Evolutionary conservation across 164 flowering plant genomes (phyloP), one percentile per base, ranked within the genome.

Genomic region (Vitis riparia): DNA sequence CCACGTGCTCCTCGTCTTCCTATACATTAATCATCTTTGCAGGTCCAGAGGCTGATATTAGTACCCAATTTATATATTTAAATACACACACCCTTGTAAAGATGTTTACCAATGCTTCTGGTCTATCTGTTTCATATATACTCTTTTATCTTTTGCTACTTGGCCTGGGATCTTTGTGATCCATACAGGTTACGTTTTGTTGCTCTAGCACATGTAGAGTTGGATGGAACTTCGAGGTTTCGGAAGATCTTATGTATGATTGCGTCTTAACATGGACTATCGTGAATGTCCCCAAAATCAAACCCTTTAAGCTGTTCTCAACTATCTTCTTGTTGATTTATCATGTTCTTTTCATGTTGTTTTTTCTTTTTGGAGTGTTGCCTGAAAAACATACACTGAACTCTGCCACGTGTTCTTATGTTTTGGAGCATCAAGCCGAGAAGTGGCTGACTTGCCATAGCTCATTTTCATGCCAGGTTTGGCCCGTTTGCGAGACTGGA

Each of bases 1-100:
- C 91, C 90, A 2, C 89, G 88, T 27, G 62, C 84, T 67, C 89
- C 91, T 59, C 87, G 89, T 1, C 71, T 73, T 56, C 73, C 85
- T 19, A 65, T 77, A 68, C 89, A 83, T 50, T 90, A 90, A 61
- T 27, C 9, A 59, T 59, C 63, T 53, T 48, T 72, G 57, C 59
- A 17, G 59, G 53, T 37, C 48, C 52, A 59, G 62, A 48, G 67
- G 52, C 62, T 63, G 74, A 72, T 37, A 62, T 52, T 68, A n/a
- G 52, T 52, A 17, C 59, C n/a, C 9, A 63, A 49, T 51, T 53
- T 69, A 66, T 63, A 69, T 82, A 73, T 71, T 58, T 67, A 76
- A 13, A 73, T 59, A 73, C 61, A 59, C 67, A 78, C 79, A 69
- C 66, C 72, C 71, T 77, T 75, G 80, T 76, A 78, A 73, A 77